Base-by-base conservation (phyloP, 768 basidiomycete species). In the Mycena haematopus region DNA sequence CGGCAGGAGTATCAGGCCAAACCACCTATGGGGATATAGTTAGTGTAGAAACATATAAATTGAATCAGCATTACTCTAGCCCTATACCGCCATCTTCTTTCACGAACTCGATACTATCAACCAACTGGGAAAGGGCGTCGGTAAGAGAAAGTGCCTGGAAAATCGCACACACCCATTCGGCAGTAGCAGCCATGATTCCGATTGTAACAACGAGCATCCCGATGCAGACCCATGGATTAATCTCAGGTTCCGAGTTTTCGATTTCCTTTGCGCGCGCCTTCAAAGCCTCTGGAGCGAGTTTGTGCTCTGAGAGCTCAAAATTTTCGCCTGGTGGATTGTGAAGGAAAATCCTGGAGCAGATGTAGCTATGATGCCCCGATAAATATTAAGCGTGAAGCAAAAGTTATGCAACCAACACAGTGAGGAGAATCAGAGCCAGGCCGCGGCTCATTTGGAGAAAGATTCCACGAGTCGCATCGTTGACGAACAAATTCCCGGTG, bases 1-100 rank as follows among this genome's bases (percentile, higher is more conserved):
- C 0, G 91, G 91, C 2, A 92, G 81, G 10, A 92, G 77, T 49
- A 91, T 78, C 62, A 92, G 74, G 19, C 90, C 90, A 69, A 92
- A 90, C 86, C 86, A 91, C 68, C 87, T 89, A 52, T 40, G 58
- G 57, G 15, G 22, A 55, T 50, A 45, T 17, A 66, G 36, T 52
- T 49, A 63, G 27, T 33, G 19, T 11, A 31, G 24, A 24, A 15
- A 33, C 8, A 31, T 58, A 17, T 5, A 40, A 33, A 52, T 27
- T 0, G 0, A 52, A 53, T 19, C 60, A 68, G 21, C 56, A 81
- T 57, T 68, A 89, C 86, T 90, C 89, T 67, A 81, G 71, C 51
- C 76, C 65, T 29, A 91, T 84, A 4, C 71, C 62, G 6, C 76
- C 71, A 24, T 68, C 49, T 59, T 80, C 73, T 27, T 81, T 78